phyloP scores from a whole-genome alignment of 768 basidiomycete genomes.

The Boletus vinaceobasis region DNA sequence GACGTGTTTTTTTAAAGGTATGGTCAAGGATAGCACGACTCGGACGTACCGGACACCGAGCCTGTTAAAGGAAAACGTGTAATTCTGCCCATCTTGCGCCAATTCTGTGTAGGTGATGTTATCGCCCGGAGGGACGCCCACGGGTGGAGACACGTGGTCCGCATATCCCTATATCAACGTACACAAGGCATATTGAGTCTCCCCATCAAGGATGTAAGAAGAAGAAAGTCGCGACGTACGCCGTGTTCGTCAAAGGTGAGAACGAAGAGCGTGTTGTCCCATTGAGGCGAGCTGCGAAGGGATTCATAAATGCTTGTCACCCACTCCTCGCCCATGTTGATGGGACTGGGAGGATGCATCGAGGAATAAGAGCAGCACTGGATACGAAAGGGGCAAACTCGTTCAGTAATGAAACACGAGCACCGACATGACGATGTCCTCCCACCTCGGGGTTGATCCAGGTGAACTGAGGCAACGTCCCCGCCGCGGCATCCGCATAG shows the following conservation, averaged over 20 bases:
- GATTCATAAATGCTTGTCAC: constrained; percentile 23
- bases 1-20: too few relatives aligned
- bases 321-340: constrained; percentile 6
- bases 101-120: constrained; percentile 21
- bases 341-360: background rate
- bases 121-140: constrained; percentile 22
- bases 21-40: fast-evolving
- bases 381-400: background rate
- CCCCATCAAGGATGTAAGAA: background rate
- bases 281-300: constrained; percentile 23
- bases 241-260: constrained; percentile 27
- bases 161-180: constrained; percentile 18
- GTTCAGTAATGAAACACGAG: background rate
- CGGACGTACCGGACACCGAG: constrained; percentile 22
- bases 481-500: constrained; percentile 20
- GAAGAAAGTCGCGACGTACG: constrained; percentile 3
- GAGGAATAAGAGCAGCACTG: constrained; percentile 25
- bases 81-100: constrained; percentile 15
- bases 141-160: constrained; percentile 22
- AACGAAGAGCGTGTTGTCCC: constrained; percentile 18
- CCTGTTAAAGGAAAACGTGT: constrained; percentile 23
- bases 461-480: constrained; percentile 23
- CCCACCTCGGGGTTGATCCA: constrained; percentile 28
- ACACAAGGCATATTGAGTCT: background rate
- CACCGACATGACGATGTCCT: background rate